phyloP scores from a whole-genome alignment of 192 early-diverging fungal species.

The Backusella liffmaniae region DNA sequence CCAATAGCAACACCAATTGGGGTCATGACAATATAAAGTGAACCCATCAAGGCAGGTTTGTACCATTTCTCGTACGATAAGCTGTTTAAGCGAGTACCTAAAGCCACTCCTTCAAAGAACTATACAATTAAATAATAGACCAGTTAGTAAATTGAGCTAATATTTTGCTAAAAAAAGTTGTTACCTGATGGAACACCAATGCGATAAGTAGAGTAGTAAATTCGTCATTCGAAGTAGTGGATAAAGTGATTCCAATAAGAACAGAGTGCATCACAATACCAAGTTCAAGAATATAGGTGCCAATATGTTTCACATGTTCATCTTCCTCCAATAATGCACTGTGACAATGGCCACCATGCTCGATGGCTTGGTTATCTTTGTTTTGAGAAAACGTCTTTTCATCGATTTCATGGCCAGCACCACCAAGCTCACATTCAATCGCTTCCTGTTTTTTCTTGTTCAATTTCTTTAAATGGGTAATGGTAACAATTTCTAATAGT shows the following conservation, averaged over 20 bases:
- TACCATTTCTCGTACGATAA: conserved; percentile 20
- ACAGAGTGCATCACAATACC: conserved; percentile 78
- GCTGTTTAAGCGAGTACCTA: conserved; percentile 44
- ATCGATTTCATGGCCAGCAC: neutral
- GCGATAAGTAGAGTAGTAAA: conserved; percentile 65
- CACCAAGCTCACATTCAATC: neutral
- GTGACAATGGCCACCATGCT: conserved; percentile 19
- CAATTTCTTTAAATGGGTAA: conserved; percentile 7
- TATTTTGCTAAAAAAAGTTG: neutral
- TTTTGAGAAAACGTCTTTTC: neutral
- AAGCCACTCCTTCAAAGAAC: conserved; percentile 52
- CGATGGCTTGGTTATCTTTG: neutral
- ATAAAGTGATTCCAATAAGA: conserved; percentile 72
- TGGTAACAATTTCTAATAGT: conserved; percentile 20
- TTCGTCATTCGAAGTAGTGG: conserved; percentile 48
- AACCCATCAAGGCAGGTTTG: conserved; percentile 45
- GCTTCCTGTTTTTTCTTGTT: neutral
- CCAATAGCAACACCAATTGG: conserved; percentile 81
- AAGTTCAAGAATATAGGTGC: conserved; percentile 73
- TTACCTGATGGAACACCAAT: conserved; percentile 73
- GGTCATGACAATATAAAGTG: conserved; percentile 68
- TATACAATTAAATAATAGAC: conserved; percentile 18
- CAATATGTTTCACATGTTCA: conserved; percentile 35
- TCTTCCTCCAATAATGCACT: conserved; percentile 36
- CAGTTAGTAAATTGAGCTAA: neutral